Percentiles rank a stretch among this genome's conserved stretches.
Evolutionary conservation across 805 yeast genomes (phyloP).

Genomic region (Candida nemodendra): DNA sequence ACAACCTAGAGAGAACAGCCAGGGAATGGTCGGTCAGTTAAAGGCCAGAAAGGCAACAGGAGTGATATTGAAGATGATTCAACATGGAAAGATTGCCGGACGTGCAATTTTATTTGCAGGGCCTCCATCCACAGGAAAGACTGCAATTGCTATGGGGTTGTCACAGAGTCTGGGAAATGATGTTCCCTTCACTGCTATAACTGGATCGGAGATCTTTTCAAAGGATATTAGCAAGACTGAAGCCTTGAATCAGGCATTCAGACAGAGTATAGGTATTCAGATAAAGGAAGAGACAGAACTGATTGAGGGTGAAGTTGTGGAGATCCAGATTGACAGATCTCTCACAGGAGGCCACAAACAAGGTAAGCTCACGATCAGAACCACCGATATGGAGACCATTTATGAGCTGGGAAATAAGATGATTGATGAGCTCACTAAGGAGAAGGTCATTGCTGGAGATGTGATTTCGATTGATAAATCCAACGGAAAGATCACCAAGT

Average conservation of each 20-base stretch:
- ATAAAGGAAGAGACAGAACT: slow-evolving; percentile 97
- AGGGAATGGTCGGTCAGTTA: slow-evolving; percentile 81
- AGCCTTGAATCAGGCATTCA: slow-evolving; percentile 91
- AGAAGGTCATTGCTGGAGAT: slow-evolving; percentile 91
- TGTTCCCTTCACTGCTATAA: slow-evolving; percentile 97
- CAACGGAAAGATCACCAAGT: slow-evolving; percentile 95
- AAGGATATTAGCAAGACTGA: slow-evolving; percentile 98
- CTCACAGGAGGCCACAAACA: slow-evolving; percentile 76
- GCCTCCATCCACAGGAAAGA: slow-evolving; percentile 98
- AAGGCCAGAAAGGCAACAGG: slow-evolving; percentile 92
- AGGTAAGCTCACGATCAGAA: slow-evolving; percentile 88
- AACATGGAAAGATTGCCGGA: slow-evolving; percentile 89
- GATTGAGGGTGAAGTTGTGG: slow-evolving; percentile 97
- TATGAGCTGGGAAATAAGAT: slow-evolving; percentile 44
- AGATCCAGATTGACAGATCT: slow-evolving; percentile 93
- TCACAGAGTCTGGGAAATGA: slow-evolving; percentile 96
- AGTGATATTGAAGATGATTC: slow-evolving; percentile 88
- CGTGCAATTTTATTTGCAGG: slow-evolving; percentile 96
- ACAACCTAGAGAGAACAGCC: slow-evolving; percentile 76
- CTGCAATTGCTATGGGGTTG: slow-evolving; percentile 93
- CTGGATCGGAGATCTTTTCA: slow-evolving; percentile 89
- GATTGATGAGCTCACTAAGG: slow-evolving; percentile 93
- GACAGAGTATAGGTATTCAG: slow-evolving; percentile 94
- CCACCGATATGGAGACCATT: slow-evolving; percentile 86
- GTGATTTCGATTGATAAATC: slow-evolving; percentile 96